These are phyloP conservation scores for Pouteria campechiana DNA, from an alignment of 179 eudicot genomes.

Conservation along the genomic window DNA sequence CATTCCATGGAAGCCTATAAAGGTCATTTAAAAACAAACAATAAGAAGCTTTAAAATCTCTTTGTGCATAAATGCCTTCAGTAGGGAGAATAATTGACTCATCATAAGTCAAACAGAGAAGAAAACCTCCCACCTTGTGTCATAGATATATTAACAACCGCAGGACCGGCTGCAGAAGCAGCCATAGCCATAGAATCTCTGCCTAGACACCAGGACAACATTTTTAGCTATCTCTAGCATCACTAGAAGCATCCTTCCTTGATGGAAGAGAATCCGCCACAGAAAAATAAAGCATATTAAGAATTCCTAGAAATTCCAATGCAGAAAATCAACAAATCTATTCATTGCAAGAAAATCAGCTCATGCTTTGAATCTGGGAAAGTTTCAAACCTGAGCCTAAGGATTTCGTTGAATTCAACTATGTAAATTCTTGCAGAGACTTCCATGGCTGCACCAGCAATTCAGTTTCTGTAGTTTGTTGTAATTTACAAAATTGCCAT, in stretches of 20 bases:
- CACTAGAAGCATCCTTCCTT: slow-evolving; percentile 24
- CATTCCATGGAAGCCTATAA: slow-evolving; percentile 55
- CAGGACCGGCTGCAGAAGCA: slow-evolving; percentile 85
- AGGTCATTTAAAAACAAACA: not conserved
- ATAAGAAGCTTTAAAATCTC: not conserved
- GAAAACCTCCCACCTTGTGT: slow-evolving; percentile 39
- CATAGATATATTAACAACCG: slow-evolving; percentile 84
- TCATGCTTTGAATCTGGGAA: too few relatives aligned
- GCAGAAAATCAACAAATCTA: too few relatives aligned
- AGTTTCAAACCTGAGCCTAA: too few relatives aligned
- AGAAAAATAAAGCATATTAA: too few relatives aligned
- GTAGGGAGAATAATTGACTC: not conserved
- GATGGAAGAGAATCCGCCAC: too few relatives aligned
- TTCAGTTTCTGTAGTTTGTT: too few relatives aligned
- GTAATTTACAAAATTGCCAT: too few relatives aligned
- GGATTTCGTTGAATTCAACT: too few relatives aligned
- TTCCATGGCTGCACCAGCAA: too few relatives aligned
- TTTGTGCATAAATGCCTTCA: not conserved
- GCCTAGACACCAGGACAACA: slow-evolving; percentile 53
- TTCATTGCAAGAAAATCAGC: too few relatives aligned
- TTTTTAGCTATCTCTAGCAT: slow-evolving; percentile 26
- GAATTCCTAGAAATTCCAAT: too few relatives aligned
- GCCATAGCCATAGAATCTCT: slow-evolving; percentile 80
- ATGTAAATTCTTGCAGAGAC: too few relatives aligned
- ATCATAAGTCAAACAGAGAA: not conserved